Conservation (phyloP, 495 filamentous ascomycete genomes). For the Chaetomium tenue region DNA sequence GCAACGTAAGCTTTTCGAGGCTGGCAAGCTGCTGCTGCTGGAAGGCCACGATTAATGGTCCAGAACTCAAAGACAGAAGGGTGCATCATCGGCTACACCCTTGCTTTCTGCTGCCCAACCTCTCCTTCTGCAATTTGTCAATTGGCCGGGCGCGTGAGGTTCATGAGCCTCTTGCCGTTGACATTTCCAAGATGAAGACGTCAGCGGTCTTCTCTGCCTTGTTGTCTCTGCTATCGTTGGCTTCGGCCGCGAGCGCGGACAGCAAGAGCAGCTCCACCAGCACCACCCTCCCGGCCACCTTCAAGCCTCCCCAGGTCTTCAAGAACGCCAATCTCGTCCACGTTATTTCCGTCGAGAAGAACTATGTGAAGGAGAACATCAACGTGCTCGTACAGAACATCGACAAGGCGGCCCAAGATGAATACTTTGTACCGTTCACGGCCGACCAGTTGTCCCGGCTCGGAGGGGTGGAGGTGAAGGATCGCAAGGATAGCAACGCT, state of each 20-base stretch:
- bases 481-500: conserved; percentile 74
- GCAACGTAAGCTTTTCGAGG: conserved; percentile 44
- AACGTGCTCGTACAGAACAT: conserved; percentile 94
- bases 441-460: conserved; percentile 67
- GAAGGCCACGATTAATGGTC: conserved; percentile 36
- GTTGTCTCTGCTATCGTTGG: conserved; percentile 48
- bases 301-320: conserved; percentile 86
- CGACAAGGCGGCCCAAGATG: conserved; percentile 66
- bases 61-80: conserved; percentile 9
- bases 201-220: conserved; percentile 50
- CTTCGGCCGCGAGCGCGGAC: conserved; percentile 35
- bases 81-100: conserved; percentile 22
- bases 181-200: conserved; percentile 53
- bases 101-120: conserved; percentile 12
- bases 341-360: conserved; percentile 87
- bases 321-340: conserved; percentile 89
- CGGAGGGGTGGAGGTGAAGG: conserved; percentile 84
- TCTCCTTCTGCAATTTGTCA: conserved; percentile 12
- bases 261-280: conserved; percentile 37
- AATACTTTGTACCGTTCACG: conserved; percentile 87
- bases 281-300: conserved; percentile 59
- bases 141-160: conserved; percentile 29
- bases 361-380: conserved; percentile 81
- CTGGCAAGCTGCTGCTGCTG: conserved; percentile 27
- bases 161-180: conserved; percentile 40